Percentiles rank a stretch among this genome's conserved stretches.
Evolutionary conservation across 768 basidiomycete genomes (phyloP).

Genomic region (Lactarius evosmus): DNA sequence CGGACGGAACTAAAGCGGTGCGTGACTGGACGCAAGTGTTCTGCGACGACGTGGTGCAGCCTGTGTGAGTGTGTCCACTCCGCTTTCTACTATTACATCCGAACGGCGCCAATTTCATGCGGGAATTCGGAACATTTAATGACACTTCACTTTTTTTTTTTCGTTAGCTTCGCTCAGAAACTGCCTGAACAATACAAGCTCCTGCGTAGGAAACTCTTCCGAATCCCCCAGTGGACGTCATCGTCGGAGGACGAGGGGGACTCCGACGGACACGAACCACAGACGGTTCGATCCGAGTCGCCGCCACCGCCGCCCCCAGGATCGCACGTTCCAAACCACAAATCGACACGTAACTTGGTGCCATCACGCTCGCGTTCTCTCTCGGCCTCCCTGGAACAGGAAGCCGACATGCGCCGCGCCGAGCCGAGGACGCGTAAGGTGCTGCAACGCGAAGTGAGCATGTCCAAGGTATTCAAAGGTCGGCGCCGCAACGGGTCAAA

Average conservation of each 20-base stretch:
- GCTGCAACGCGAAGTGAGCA: constrained; percentile 71
- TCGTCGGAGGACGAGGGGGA: constrained; percentile 6
- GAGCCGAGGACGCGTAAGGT: constrained; percentile 43
- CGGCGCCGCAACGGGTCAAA: constrained; percentile 31
- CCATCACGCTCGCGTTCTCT: constrained; percentile 39
- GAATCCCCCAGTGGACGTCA: constrained; percentile 25
- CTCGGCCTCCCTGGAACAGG: constrained; percentile 68
- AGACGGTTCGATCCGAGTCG: background rate
- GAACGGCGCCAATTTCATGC: background rate
- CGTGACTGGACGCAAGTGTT: constrained; percentile 75
- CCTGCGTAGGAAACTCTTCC: constrained; percentile 28
- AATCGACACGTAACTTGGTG: background rate
- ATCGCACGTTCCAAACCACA: background rate
- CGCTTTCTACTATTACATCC: too few relatives aligned
- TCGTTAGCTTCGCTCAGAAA: constrained; percentile 5
- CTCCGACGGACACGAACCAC: background rate
- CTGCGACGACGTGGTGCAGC: constrained; percentile 63
- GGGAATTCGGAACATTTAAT: background rate
- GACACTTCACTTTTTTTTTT: background rate
- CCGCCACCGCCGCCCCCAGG: background rate
- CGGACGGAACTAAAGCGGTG: constrained; percentile 23
- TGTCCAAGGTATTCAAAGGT: constrained; percentile 66
- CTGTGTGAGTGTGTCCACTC: constrained; percentile 44
- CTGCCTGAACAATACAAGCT: constrained; percentile 25
- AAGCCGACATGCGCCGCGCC: constrained; percentile 44